Conservation (phyloP, 2,329 filamentous ascomycete species). For the Teratosphaeria pseudoeucalypti region DNA sequence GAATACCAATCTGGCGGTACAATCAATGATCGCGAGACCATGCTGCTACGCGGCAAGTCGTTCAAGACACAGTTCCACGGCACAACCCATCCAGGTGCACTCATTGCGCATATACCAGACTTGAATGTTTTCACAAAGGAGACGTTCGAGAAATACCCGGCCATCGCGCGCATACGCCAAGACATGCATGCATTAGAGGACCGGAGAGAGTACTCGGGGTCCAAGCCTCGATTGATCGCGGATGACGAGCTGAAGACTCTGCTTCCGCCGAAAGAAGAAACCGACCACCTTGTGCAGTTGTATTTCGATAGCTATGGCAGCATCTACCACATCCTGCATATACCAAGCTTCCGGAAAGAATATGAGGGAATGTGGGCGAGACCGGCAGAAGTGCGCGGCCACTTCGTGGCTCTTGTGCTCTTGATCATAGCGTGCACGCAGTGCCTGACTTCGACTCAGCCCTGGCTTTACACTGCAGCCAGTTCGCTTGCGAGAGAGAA, state of each 20-base stretch:
- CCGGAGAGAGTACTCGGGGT: constrained; percentile 13
- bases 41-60: constrained; percentile 32
- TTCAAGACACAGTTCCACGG: constrained; percentile 39
- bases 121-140: constrained; percentile 20
- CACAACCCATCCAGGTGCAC: constrained; percentile 28
- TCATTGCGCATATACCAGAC: constrained; percentile 20
- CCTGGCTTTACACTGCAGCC: constrained; percentile 32
- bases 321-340: constrained; percentile 43
- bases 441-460: constrained; percentile 18
- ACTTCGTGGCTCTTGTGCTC: constrained; percentile 32
- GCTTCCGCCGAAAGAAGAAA: constrained; percentile 26
- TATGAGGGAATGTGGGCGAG: constrained; percentile 40
- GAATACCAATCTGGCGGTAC: constrained; percentile 1
- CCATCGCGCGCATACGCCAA: constrained; percentile 15
- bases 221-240: constrained; percentile 10
- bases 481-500: constrained; percentile 31
- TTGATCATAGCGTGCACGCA: constrained; percentile 32
- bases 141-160: constrained; percentile 27
- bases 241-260: constrained; percentile 27
- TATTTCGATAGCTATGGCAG: constrained; percentile 45
- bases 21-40: constrained; percentile 25
- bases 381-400: constrained; percentile 13
- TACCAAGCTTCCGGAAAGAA: constrained; percentile 42
- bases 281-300: constrained; percentile 33
- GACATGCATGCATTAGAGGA: constrained; percentile 18